Base-by-base conservation (phyloP, 2,329 filamentous ascomycete species). In the Neurospora sp. region DNA sequence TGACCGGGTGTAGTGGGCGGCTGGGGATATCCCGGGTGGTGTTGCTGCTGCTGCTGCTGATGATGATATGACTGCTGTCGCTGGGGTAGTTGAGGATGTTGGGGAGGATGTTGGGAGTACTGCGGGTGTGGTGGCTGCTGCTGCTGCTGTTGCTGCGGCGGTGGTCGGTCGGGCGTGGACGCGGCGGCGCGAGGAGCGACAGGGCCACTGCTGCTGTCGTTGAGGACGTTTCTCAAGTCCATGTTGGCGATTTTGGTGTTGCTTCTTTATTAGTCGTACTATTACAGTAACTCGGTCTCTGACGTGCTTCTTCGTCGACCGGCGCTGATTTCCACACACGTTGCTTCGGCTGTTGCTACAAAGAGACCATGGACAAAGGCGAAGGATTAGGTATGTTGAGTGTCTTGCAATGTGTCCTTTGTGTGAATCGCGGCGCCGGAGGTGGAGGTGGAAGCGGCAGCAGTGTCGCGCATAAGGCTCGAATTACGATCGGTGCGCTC, bases 151-250 rank as follows among this genome's bases (percentile, higher is more conserved):
- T 72, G 78, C 46, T 72, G 74, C 36, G 71, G 76, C 38, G 76
- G 73, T n/a, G 74, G 73, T 71, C 71, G 73, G 75, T 72, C 73
- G 72, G 74, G 71, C 71, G 73, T 68, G 11, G 77, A 73, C 19
- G 77, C 75, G 68, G 78, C 77, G 72, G 78, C 79, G 69, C 77
- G 75, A 67, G 78, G 77, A 62, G 52, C 52, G 15, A 62, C 23
- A 33, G 52, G 52, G 23, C 52, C 52, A 23, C 52, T 62, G 67
- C 80, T 82, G 74, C 80, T 83, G 72, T 85, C 86, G 77, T 88
- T 88, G 66, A 88, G 79, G 75, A 89, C 84, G 17, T 82, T 83
- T 72, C 81, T 79, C 70, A 87, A 81, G 80, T 87, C 85, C 85
- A 87, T 80, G 70, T 73, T 78, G 73, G 68, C 70, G 70, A 68